Evolutionary conservation across 2,329 filamentous ascomycete species (phyloP), one percentile per base, ranked within the genome.

Genomic region (Cyanodermella asteris): DNA sequence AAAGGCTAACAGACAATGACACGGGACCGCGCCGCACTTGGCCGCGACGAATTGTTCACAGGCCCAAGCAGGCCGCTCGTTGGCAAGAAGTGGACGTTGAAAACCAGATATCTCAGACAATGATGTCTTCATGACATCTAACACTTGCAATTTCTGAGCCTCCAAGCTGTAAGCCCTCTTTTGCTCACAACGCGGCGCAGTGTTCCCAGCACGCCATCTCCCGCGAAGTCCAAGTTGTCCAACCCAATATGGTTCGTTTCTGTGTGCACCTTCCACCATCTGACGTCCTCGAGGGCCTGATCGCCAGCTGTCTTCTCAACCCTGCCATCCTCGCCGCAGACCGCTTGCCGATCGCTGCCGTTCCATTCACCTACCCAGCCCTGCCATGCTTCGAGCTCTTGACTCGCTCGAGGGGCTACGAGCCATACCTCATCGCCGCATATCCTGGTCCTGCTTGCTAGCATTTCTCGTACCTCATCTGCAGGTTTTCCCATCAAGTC

Each of bases 201-300:
- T 3, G 57, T 59, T 4, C 40, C 32, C n/a, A 46, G 14, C 12
- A 61, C 31, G 4, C 58, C 58, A 22, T 61, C 57, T 9, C 47
- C 45, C 7, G 39, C 54, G 30, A 61, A 52, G 34, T 61, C 56
- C 31, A 61, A 36, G 38, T 61, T 57, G 34, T 62, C 58, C 11
- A 61, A 38, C 29, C 57, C 59, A 23, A 62, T 31, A 34, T 62
- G 58, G 20, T 45, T 44, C 21, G 39, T 38, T 29, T 52, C 56
- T 6, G 42, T 48, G 47, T 50, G 58, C 4, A 58, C 38, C 12
- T 45, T 43, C 25, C 46, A 39, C 13, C 22, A n/a, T n/a, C n/a
- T n/a, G n/a, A n/a, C n/a, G n/a, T n/a, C n/a, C n/a, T 27, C 24
- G 10, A 26, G 18, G 10, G 21, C 28, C 5, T 16, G 17, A 6